phyloP scores from a whole-genome alignment of 139 green algal species.

The Haematococcus sp. region DNA sequence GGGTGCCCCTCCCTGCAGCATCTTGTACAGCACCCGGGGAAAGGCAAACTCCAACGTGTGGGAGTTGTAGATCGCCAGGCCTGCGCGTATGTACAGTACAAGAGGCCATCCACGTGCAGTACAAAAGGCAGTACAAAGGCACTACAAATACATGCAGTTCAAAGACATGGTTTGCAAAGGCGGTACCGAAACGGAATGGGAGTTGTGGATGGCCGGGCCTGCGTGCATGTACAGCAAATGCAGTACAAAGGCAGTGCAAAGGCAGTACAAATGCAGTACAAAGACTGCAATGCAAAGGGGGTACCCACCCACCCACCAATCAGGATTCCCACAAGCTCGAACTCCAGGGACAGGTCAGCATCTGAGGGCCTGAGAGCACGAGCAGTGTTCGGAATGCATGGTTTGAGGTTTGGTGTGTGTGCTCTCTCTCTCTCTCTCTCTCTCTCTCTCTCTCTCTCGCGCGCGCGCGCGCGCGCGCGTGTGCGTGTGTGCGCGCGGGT shows the following conservation, averaged over 20 bases:
- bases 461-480: too few species aligned
- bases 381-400: slow-evolving; percentile 17
- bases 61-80: slow-evolving; percentile 90
- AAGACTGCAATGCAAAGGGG: too few species aligned
- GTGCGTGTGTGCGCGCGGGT: too few species aligned
- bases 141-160: background rate
- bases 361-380: slow-evolving; percentile 26
- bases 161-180: background rate
- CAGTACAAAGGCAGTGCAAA: too few species aligned
- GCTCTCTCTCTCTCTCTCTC: too few species aligned
- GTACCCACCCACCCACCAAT: slow-evolving; percentile 66
- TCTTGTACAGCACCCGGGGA: slow-evolving; percentile 80
- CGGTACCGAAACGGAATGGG: too few species aligned
- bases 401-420: background rate
- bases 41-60: slow-evolving; percentile 86
- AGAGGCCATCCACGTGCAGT: too few species aligned
- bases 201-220: too few species aligned
- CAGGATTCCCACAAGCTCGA: slow-evolving; percentile 83
- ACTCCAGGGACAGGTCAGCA: slow-evolving; percentile 69
- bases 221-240: too few species aligned
- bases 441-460: too few species aligned
- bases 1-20: slow-evolving; percentile 57
- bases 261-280: too few species aligned
- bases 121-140: background rate
- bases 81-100: too few species aligned